Evolutionary conservation across 805 yeast genomes (phyloP).

Genomic region (Pichia cephalocereana): DNA sequence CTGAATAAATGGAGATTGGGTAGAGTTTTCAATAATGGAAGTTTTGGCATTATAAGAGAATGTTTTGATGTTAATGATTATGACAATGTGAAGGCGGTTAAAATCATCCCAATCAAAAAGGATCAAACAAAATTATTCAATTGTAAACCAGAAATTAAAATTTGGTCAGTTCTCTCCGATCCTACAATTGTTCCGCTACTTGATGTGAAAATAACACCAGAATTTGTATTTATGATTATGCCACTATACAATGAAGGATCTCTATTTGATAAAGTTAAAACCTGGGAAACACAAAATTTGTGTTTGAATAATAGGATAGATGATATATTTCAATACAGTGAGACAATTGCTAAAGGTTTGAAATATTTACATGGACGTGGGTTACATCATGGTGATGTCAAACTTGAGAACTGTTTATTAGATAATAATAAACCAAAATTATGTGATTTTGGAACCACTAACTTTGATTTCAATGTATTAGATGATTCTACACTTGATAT

Average conservation of each 20-base stretch:
- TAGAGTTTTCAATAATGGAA: slow-evolving; percentile 75
- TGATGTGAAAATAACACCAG: slow-evolving; percentile 50
- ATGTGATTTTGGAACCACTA: slow-evolving; percentile 87
- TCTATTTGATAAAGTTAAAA: slow-evolving; percentile 60
- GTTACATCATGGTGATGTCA: slow-evolving; percentile 75
- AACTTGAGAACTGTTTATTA: slow-evolving; percentile 70
- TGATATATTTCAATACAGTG: slow-evolving; percentile 29
- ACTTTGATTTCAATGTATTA: slow-evolving; percentile 10
- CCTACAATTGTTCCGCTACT: slow-evolving; percentile 54
- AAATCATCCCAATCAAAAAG: slow-evolving; percentile 25
- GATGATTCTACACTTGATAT: neutral
- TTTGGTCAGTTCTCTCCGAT: slow-evolving; percentile 69
- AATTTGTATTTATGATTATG: slow-evolving; percentile 60
- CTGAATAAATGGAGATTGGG: slow-evolving; percentile 50
- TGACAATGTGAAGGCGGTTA: slow-evolving; percentile 20
- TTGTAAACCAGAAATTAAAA: slow-evolving; percentile 59
- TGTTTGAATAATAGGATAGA: slow-evolving; percentile 9
- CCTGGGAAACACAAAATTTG: slow-evolving; percentile 42
- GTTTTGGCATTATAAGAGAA: slow-evolving; percentile 72
- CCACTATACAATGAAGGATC: slow-evolving; percentile 68
- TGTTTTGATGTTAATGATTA: slow-evolving; percentile 13
- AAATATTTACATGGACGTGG: slow-evolving; percentile 53
- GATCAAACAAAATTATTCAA: slow-evolving; percentile 41
- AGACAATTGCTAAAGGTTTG: slow-evolving; percentile 52
- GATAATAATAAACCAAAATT: slow-evolving; percentile 43